Percentiles rank a stretch among this genome's conserved stretches.
phyloP scores from a whole-genome alignment of 2,329 filamentous ascomycete genomes.

The Didymella arachidicola region DNA sequence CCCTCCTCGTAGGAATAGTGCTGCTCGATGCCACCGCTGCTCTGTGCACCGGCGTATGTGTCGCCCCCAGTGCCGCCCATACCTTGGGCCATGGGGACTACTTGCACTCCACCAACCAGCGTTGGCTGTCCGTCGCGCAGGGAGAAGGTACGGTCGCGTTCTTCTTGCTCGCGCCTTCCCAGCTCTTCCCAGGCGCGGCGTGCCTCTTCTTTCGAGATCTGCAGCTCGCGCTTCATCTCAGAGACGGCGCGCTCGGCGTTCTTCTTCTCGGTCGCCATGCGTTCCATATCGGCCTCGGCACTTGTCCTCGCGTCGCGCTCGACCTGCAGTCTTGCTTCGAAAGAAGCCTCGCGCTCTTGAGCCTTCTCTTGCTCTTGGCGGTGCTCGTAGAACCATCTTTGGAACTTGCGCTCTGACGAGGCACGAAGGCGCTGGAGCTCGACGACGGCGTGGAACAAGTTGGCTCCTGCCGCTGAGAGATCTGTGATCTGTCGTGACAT shows the following conservation, averaged over 20 bases:
- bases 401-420: constrained; percentile 96
- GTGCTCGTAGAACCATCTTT: constrained; percentile 98
- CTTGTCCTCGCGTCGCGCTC: constrained; percentile 76
- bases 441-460: constrained; percentile 96
- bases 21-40: constrained; percentile 49
- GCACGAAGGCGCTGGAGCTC: constrained; percentile 92
- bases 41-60: constrained; percentile 39
- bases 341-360: constrained; percentile 80
- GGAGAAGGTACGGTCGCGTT: constrained; percentile 85
- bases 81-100: constrained; percentile 87
- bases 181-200: constrained; percentile 97
- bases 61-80: constrained; percentile 52
- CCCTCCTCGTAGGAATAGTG: constrained; percentile 61
- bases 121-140: constrained; percentile 87
- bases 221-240: constrained; percentile 90
- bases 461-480: constrained; percentile 94
- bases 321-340: constrained; percentile 77
- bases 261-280: constrained; percentile 72
- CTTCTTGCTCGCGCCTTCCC: constrained; percentile 89
- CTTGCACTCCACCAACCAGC: constrained; percentile 89
- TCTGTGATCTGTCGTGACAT: constrained; percentile 94
- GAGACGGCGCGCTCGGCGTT: constrained; percentile 78
- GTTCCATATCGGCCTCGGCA: constrained; percentile 70
- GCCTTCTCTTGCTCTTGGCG: constrained; percentile 84
- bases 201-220: constrained; percentile 95